A percentile compares a stretch with the other conserved stretches of the same genome.
These are phyloP conservation scores for Boletus sensibilis DNA, from an alignment of 768 basidiomycete genomes.

Conservation along the genomic window DNA sequence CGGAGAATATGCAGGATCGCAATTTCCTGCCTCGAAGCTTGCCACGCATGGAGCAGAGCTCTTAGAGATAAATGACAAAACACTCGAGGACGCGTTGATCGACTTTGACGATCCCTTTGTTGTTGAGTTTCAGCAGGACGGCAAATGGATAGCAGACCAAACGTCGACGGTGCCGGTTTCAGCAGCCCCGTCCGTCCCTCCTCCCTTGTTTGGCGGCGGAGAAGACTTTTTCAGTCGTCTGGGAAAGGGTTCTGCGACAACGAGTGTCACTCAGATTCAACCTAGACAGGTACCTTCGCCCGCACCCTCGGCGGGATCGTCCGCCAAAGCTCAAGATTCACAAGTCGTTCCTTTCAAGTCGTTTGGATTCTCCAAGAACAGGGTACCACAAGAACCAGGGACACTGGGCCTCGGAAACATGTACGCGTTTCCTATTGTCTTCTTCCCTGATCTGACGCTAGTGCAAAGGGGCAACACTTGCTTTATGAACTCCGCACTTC, in stretches of 20 bases:
- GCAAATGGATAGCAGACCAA: slow-evolving; percentile 56
- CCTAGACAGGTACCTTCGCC: slow-evolving; percentile 24
- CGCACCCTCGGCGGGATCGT: slow-evolving; percentile 19
- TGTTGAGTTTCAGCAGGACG: slow-evolving; percentile 67
- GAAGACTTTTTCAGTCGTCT: slow-evolving; percentile 57
- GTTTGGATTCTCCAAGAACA: slow-evolving; percentile 39
- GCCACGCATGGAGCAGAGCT: slow-evolving; percentile 37
- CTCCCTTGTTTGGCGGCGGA: slow-evolving; percentile 55
- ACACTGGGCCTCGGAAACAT: slow-evolving; percentile 88
- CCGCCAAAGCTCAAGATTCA: slow-evolving; percentile 27
- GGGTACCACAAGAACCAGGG: slow-evolving; percentile 56
- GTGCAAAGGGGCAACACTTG: slow-evolving; percentile 84
- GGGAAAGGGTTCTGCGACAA: slow-evolving; percentile 22
- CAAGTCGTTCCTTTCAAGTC: slow-evolving; percentile 29
- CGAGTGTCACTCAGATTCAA: slow-evolving; percentile 25
- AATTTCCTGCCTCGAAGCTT: slow-evolving; percentile 30
- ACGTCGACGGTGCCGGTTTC: slow-evolving; percentile 4
- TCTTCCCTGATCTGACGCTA: slow-evolving; percentile 15
- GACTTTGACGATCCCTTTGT: slow-evolving; percentile 67
- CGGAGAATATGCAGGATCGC: slow-evolving; percentile 32
- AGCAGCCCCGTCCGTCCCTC: slow-evolving; percentile 29
- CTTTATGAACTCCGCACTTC: slow-evolving; percentile 99
- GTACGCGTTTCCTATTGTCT: slow-evolving; percentile 41
- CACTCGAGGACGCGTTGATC: slow-evolving; percentile 58
- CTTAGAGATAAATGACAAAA: slow-evolving; percentile 43